A percentile compares a stretch with the other conserved stretches of the same genome.
phyloP scores from a whole-genome alignment of 2,329 filamentous ascomycete species.

The Metarhizium album region DNA sequence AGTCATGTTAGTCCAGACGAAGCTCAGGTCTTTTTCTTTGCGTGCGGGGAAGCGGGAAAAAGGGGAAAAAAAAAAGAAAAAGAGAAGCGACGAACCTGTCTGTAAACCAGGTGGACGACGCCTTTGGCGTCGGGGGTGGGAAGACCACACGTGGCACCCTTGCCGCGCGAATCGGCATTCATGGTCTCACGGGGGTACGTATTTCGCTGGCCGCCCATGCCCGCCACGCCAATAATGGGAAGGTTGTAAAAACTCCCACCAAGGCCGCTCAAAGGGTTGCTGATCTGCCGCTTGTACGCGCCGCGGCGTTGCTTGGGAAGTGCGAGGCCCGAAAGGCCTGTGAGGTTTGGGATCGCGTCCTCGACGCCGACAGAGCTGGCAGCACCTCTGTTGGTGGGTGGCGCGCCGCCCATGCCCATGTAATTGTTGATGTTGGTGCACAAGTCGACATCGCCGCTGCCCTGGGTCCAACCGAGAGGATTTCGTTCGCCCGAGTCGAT shows the following conservation, averaged over 20 bases:
- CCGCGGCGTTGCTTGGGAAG: conserved; percentile 11
- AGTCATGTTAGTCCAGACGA: background rate
- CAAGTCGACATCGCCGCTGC: conserved; percentile 46
- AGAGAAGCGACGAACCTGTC: conserved; percentile 22
- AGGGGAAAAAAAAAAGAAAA: no score
- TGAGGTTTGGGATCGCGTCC: conserved; percentile 31
- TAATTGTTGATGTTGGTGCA: conserved; percentile 46
- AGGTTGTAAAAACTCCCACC: no score
- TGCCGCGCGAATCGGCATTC: conserved; percentile 42
- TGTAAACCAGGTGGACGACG: conserved; percentile 51
- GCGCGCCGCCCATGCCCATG: conserved; percentile 34
- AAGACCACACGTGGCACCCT: conserved; percentile 40
- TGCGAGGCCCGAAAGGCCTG: conserved; percentile 10
- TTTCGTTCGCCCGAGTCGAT: conserved; percentile 39
- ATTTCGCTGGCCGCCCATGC: conserved; percentile 20
- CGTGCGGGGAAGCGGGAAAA: no score
- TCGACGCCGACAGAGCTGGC: conserved; percentile 29
- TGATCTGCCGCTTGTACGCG: conserved; percentile 18
- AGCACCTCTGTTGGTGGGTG: conserved; percentile 27
- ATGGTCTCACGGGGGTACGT: conserved; percentile 33
- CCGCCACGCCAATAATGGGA: conserved; percentile 8
- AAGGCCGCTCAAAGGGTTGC: conserved; percentile 19
- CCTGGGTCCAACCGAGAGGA: conserved; percentile 51
- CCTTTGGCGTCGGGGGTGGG: conserved; percentile 52
- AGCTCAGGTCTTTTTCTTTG: no score